Conservation (phyloP, 2,329 filamentous ascomycete genomes). For the Exophiala phaeomuriformis region DNA sequence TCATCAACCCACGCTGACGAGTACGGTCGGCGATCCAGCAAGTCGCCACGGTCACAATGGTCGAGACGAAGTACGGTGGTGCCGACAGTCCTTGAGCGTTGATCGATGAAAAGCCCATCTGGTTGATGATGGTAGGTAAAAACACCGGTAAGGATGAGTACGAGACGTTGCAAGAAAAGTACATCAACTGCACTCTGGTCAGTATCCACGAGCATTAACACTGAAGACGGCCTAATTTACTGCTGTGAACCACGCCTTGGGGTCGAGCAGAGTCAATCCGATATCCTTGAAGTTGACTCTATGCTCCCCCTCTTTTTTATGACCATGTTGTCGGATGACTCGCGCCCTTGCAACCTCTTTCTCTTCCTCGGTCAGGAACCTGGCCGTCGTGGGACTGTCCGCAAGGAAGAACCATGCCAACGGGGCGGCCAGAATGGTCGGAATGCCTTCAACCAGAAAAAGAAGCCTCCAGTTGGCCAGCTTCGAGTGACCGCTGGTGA, state of each 20-base stretch:
- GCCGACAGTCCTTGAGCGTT: constrained; percentile 65
- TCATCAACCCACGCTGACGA: constrained; percentile 56
- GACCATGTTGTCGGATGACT: constrained; percentile 8
- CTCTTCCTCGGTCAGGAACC: constrained; percentile 38
- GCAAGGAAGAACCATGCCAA: constrained; percentile 50
- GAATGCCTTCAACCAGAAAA: constrained; percentile 59
- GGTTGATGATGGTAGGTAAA: constrained; percentile 54
- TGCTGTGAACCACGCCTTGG: constrained; percentile 44
- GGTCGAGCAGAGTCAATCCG: constrained; percentile 38
- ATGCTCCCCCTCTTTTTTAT: constrained; percentile 38
- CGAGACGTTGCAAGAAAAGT: constrained; percentile 57
- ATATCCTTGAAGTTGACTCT: constrained; percentile 44
- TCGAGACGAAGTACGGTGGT: constrained; percentile 62
- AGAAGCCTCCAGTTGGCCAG: constrained; percentile 59
- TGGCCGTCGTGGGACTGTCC: constrained; percentile 40
- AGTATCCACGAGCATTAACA: background rate
- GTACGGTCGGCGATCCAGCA: constrained; percentile 60
- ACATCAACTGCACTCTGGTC: constrained; percentile 37
- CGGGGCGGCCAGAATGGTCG: constrained; percentile 49
- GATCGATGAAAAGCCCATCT: constrained; percentile 62
- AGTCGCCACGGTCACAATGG: constrained; percentile 53
- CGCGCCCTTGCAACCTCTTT: constrained; percentile 40
- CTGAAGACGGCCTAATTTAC: constrained; percentile 28
- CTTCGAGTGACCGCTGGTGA: constrained; percentile 52
- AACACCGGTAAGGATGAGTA: constrained; percentile 60